Conservation (phyloP, 2,329 filamentous ascomycete species). For the Ilyonectria mors-panacis region DNA sequence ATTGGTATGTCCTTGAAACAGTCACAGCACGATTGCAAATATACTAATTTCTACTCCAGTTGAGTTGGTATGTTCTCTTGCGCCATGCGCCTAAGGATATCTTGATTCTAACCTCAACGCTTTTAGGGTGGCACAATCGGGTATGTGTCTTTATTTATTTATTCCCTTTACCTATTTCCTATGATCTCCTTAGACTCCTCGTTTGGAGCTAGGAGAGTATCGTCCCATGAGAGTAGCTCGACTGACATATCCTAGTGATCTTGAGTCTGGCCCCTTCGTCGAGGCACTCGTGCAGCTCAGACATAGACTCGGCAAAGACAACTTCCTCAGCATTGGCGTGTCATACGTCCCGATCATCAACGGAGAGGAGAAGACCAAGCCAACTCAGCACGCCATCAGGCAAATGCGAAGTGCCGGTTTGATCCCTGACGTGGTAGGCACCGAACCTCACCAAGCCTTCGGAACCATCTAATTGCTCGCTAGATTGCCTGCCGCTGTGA, state of each 20-base stretch:
- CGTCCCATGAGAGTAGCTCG: too few species aligned
- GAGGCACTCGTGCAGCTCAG: conserved; percentile 87
- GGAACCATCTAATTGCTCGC: conserved; percentile 13
- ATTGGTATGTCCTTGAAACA: conserved; percentile 74
- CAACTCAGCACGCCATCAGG: conserved; percentile 91
- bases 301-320: conserved; percentile 79
- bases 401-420: conserved; percentile 86
- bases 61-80: conserved; percentile 54
- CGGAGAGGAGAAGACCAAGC: conserved; percentile 94
- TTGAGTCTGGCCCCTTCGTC: conserved; percentile 90
- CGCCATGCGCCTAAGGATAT: neutral
- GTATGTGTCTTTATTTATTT: neutral
- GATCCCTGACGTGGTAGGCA: conserved; percentile 75
- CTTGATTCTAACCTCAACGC: conserved; percentile 4
- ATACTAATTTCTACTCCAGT: conserved; percentile 47
- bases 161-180: neutral
- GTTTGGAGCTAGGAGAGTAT: neutral
- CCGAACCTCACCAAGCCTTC: neutral
- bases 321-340: conserved; percentile 92
- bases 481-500: conserved; percentile 95
- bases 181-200: neutral
- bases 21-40: neutral
- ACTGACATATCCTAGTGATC: conserved; percentile 70
- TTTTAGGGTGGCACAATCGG: conserved; percentile 72
- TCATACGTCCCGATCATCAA: conserved; percentile 82